These are phyloP conservation scores for Reticulascus tulasneorum DNA, from an alignment of 2,329 filamentous ascomycete genomes.

Conservation along the genomic window DNA sequence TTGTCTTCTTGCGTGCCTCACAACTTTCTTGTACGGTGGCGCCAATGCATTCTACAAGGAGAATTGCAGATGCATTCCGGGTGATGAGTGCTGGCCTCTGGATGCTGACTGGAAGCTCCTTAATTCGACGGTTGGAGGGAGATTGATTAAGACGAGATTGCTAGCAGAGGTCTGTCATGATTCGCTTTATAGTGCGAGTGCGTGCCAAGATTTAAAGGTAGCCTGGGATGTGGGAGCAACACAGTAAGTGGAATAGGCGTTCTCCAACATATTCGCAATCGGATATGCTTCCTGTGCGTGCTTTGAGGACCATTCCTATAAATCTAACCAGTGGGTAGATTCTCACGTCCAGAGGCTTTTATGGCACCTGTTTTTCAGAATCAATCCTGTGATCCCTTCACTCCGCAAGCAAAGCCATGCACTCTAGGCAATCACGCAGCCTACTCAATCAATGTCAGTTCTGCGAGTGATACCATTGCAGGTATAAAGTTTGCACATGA, in stretches of 20 bases:
- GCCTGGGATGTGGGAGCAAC: conserved; percentile 18
- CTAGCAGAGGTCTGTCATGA: conserved; percentile 41
- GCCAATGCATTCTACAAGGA: too few relatives aligned
- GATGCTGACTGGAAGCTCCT: conserved; percentile 32
- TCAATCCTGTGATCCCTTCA: conserved; percentile 21
- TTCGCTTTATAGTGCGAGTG: conserved; percentile 29
- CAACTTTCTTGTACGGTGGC: too few relatives aligned
- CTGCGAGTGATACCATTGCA: conserved; percentile 3
- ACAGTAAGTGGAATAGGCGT: conserved; percentile 18
- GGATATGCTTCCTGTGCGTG: neutral
- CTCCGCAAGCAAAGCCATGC: conserved; percentile 30
- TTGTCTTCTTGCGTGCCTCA: too few relatives aligned
- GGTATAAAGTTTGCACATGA: conserved; percentile 30
- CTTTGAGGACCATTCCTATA: too few relatives aligned
- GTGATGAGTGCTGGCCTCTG: conserved; percentile 51
- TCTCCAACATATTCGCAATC: neutral
- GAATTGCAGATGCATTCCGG: conserved; percentile 49
- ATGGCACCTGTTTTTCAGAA: conserved; percentile 24
- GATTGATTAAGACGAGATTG: conserved; percentile 31
- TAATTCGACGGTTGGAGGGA: conserved; percentile 39
- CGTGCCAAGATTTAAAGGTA: conserved; percentile 29
- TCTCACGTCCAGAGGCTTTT: conserved; percentile 10
- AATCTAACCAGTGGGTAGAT: too few relatives aligned
- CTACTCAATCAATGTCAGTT: conserved; percentile 15
- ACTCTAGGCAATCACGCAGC: conserved; percentile 26